Evolutionary conservation across 2,329 filamentous ascomycete genomes (phyloP).

Genomic region (Stachybotrys chlorohalonatus): DNA sequence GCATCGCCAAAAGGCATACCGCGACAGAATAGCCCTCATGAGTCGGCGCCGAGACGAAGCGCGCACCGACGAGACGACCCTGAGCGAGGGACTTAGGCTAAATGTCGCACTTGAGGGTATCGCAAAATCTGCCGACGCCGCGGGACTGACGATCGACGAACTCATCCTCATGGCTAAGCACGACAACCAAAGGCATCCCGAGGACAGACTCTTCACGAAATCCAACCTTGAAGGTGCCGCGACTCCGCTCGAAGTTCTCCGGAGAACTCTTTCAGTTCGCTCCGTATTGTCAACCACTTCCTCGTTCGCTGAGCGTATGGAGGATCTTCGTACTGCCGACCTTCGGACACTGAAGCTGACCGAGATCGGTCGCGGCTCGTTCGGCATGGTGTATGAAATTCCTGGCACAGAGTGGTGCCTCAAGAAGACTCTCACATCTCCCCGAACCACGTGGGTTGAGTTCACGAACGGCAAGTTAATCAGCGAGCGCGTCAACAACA

Average conservation of each 20-base stretch:
- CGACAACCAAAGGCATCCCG: not conserved
- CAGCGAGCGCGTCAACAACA: not conserved
- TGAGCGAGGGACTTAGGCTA: not conserved
- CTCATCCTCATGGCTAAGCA: not conserved
- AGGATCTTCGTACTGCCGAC: not conserved
- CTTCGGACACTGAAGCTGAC: not conserved
- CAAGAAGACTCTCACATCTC: not conserved
- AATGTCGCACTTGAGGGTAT: not conserved
- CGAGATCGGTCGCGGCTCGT: constrained; percentile 1
- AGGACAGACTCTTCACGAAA: not conserved
- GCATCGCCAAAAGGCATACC: not conserved
- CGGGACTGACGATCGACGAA: not conserved
- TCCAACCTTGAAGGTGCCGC: not conserved
- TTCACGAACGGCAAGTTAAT: not conserved
- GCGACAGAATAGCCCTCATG: not conserved
- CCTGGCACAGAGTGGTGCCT: constrained; percentile 3
- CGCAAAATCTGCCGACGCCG: not conserved
- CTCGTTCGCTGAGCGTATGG: constrained; percentile 1
- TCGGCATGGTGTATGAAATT: constrained; percentile 1
- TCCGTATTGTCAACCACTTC: constrained; percentile 1
- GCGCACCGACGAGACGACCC: not conserved
- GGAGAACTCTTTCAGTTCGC: not conserved
- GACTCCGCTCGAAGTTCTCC: not conserved
- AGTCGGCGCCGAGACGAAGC: not conserved
- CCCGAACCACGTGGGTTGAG: not conserved